Evolutionary conservation across 805 yeast species (phyloP), one percentile per base, ranked within the genome.

Genomic region (Metschnikowia cerradonensis): DNA sequence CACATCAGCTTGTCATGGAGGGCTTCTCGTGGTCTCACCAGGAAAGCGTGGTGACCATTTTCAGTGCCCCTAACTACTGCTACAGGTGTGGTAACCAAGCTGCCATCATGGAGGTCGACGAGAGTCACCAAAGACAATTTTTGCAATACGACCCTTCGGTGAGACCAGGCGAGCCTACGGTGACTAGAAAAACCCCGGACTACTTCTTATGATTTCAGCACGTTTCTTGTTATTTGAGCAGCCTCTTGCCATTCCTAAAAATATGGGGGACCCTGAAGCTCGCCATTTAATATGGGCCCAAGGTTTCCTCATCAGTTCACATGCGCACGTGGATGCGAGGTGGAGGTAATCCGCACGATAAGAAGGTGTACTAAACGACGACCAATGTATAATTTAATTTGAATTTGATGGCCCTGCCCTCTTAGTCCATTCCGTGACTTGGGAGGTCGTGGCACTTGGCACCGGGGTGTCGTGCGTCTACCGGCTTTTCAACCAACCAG

Each of bases 11-110:
- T 67, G 96, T 90, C n/a, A 91, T 91, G 97, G 97, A 90, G 67
- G 97, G 97, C 52, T 91, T 83, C 67, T 82, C 89, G 42, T 91
- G 97, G 97, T 82, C 92, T 37, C 97, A 91, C 73, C 95, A 88
- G 69, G 96, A 91, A 73, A 80, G 83, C 54, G 97, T 91, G 42
- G 97, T 91, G 39, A 91, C 98, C 32, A 90, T 91, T 51, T 91
- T 90, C 68, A 82, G 90, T 53, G 98, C 98, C 30, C 98, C 98
- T 53, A 91, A 91, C 71, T 91, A 91, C 70, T 91, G 98, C 72
- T 91, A 91, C 70, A 81, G 98, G 73, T 91, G 98, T 75, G 98
- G 98, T 63, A 91, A 91, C 73, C 96, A 90, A 75, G 97, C 97
- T 41, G 97, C 97, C 36, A 89, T 91, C 60, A 91, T 91, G 97